Evolutionary conservation across 805 yeast genomes (phyloP).

Genomic region (Nakazawaea holstii): DNA sequence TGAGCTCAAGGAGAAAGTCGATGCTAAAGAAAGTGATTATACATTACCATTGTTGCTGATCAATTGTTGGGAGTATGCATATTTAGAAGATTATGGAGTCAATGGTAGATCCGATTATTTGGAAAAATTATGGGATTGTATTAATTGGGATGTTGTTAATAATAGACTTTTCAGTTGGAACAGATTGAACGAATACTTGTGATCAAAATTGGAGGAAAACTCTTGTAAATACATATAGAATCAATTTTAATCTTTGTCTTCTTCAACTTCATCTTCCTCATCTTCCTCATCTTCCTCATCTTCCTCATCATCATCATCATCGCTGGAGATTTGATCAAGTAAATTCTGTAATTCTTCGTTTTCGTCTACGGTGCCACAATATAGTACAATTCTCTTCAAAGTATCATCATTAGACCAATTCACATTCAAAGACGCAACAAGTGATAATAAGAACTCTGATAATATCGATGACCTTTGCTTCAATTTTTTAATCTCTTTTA

Average conservation of each 20-base stretch:
- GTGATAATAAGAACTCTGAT: constrained; percentile 24
- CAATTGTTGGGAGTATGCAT: constrained; percentile 90
- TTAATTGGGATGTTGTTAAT: constrained; percentile 81
- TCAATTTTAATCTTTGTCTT: constrained; percentile 10
- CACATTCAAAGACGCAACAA: constrained; percentile 28
- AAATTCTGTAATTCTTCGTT: constrained; percentile 11
- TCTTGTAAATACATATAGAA: background rate
- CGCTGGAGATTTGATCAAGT: constrained; percentile 18
- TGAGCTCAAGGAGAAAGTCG: constrained; percentile 36
- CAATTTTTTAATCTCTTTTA: constrained; percentile 12
- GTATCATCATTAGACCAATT: constrained; percentile 26
- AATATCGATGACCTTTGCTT: constrained; percentile 14
- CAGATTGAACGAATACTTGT: constrained; percentile 6
- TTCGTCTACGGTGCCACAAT: constrained; percentile 11
- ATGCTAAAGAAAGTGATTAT: constrained; percentile 45
- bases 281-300: constrained; percentile 14
- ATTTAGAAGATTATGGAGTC: constrained; percentile 77
- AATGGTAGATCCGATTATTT: constrained; percentile 70
- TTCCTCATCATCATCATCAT: constrained; percentile 22
- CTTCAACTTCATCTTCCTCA: background rate
- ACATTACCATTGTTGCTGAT: constrained; percentile 72
- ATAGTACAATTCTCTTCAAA: constrained; percentile 18
- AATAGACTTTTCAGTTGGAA: constrained; percentile 23
- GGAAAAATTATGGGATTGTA: constrained; percentile 67
- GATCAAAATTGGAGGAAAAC: background rate